Conservation (phyloP, 495 filamentous ascomycete genomes). For the Tuber aestivum region DNA sequence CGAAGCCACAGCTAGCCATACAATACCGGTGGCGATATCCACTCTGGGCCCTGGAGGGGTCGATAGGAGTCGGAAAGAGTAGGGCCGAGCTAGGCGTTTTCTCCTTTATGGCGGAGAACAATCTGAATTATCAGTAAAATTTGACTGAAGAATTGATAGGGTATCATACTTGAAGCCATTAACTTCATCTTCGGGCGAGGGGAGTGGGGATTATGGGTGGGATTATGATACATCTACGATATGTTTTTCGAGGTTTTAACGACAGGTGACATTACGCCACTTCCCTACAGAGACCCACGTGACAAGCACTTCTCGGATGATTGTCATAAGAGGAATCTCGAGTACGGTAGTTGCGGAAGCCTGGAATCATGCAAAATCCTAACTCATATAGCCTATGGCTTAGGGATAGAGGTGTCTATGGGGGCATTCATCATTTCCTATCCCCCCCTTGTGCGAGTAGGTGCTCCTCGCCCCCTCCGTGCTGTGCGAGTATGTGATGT, state of each 20-base stretch:
- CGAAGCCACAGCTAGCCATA: neutral
- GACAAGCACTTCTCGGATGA: neutral
- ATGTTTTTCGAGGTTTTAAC: neutral
- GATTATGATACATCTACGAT: neutral
- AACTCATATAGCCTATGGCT: neutral
- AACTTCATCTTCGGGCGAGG: neutral
- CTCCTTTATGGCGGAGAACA: neutral
- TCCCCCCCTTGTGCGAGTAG: neutral
- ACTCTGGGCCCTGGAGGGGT: neutral
- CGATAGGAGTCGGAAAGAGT: neutral
- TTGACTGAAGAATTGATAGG: neutral
- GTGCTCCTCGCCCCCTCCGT: neutral
- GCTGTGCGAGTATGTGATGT: neutral
- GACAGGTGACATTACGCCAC: neutral
- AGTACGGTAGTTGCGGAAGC: neutral
- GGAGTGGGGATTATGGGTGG: neutral
- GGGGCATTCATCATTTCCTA: neutral
- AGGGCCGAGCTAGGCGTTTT: neutral
- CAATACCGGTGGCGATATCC: neutral
- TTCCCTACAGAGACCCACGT: neutral
- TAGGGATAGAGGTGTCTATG: neutral
- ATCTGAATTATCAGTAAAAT: neutral
- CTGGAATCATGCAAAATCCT: neutral
- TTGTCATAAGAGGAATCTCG: neutral
- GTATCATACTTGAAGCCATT: neutral